Percentiles rank a stretch among this genome's conserved stretches.
Evolutionary conservation across 2,329 filamentous ascomycete genomes (phyloP).

Genomic region (Immersiporthe knoxdaviesiana): DNA sequence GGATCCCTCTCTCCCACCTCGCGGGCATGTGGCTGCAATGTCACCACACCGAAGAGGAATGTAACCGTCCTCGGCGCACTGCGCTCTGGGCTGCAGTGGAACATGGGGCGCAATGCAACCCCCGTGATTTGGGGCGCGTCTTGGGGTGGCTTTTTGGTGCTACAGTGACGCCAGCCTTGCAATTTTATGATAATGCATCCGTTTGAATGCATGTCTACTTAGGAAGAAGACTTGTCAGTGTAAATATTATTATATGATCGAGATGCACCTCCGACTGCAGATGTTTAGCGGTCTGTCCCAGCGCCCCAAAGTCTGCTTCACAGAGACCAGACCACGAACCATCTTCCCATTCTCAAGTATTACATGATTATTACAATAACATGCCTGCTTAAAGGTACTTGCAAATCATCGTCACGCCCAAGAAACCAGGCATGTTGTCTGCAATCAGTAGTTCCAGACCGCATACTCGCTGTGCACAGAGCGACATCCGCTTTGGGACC

Average conservation of each 20-base stretch:
- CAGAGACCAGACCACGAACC: not conserved
- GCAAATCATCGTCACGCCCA: not conserved
- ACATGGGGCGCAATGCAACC: not conserved
- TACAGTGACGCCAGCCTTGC: too few species aligned
- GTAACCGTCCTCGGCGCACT: not conserved
- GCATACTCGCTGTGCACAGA: not conserved
- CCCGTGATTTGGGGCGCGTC: slow-evolving; percentile 2
- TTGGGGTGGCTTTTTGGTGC: not conserved
- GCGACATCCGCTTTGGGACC: not conserved
- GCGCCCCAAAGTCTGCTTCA: not conserved
- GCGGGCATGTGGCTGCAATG: not conserved
- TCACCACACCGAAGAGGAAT: not conserved
- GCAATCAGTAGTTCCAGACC: not conserved
- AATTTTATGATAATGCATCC: slow-evolving; percentile 1
- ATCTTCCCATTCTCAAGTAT: too few species aligned
- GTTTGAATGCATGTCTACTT: not conserved
- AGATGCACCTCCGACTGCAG: not conserved
- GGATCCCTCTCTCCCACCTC: not conserved
- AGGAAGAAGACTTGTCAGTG: not conserved
- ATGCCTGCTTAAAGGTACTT: not conserved
- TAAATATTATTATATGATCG: not conserved
- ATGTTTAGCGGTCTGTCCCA: not conserved
- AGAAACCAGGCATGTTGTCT: not conserved
- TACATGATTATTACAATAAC: too few species aligned
- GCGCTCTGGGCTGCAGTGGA: not conserved